Percentiles rank a stretch among this genome's conserved stretches.
Conservation (phyloP, 805 yeast species). For the Pichia sporocuriosa region DNA sequence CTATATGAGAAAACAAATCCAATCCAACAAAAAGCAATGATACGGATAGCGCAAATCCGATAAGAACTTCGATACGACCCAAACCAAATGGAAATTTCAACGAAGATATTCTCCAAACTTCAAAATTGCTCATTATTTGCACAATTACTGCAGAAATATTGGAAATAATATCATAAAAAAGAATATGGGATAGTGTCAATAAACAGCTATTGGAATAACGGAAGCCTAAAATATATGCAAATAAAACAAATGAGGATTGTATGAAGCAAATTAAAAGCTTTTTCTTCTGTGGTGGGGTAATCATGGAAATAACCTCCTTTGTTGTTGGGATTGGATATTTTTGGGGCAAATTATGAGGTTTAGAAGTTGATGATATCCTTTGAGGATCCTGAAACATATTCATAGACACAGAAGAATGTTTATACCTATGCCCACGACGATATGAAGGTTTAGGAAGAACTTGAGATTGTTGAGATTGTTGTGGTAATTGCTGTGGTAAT, state of each 20-base stretch:
- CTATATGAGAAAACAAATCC: conserved; percentile 78
- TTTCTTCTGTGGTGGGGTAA: conserved; percentile 49
- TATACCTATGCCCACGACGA: conserved; percentile 91
- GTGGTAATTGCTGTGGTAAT: background rate
- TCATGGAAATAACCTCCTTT: conserved; percentile 54
- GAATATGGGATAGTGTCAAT: conserved; percentile 76
- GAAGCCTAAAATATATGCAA: conserved; percentile 56
- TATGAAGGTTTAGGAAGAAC: conserved; percentile 46
- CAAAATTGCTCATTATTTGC: conserved; percentile 82
- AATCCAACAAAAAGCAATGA: conserved; percentile 86
- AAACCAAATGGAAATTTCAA: conserved; percentile 87
- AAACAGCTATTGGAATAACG: conserved; percentile 51
- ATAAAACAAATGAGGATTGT: conserved; percentile 49
- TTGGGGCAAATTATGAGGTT: conserved; percentile 55
- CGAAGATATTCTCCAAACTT: conserved; percentile 81
- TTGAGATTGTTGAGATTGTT: conserved; percentile 9
- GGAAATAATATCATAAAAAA: conserved; percentile 81
- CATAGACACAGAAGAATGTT: conserved; percentile 95
- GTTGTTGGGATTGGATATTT: conserved; percentile 68
- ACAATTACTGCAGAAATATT: conserved; percentile 63
- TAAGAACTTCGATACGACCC: conserved; percentile 82
- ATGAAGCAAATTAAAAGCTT: conserved; percentile 52
- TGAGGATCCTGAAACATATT: conserved; percentile 75
- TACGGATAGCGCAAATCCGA: conserved; percentile 81
- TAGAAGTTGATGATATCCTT: conserved; percentile 57